Evolutionary conservation across 345 rosid genomes (phyloP).

Genomic region (Luvunga scandens): DNA sequence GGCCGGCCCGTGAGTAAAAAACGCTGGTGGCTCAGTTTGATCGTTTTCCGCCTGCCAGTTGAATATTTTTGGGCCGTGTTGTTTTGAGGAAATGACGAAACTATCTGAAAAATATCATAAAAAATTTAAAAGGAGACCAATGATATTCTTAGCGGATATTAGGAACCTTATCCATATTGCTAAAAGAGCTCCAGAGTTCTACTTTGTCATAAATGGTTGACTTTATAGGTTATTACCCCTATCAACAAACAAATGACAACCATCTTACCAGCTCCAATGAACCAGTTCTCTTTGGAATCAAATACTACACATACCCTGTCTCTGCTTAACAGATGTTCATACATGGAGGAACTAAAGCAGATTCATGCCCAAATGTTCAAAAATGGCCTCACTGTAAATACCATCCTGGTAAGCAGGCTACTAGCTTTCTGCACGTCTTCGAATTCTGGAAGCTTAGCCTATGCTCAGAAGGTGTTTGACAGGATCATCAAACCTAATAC

Average conservation of each 20-base stretch:
- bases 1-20: not conserved
- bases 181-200: not conserved
- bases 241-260: conserved; percentile 11
- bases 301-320: conserved; percentile 27
- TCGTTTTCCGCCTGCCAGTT: not conserved
- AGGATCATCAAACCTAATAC: conserved; percentile 38
- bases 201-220: too few species aligned
- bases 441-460: conserved; percentile 31
- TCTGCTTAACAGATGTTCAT: conserved; percentile 52
- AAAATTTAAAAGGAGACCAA: not conserved
- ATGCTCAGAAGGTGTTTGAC: conserved; percentile 51
- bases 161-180: conserved; percentile 25
- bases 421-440: conserved; percentile 40
- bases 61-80: not conserved
- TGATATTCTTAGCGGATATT: not conserved
- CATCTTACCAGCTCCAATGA: conserved; percentile 2
- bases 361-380: conserved; percentile 60
- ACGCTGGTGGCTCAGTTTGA: not conserved
- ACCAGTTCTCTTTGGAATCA: conserved; percentile 13
- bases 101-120: too few species aligned
- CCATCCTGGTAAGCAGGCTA: conserved; percentile 39
- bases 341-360: conserved; percentile 47
- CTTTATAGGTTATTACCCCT: not conserved
- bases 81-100: not conserved
- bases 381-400: conserved; percentile 40